phyloP scores from a whole-genome alignment of 768 basidiomycete genomes.

The Agaricus blazei region DNA sequence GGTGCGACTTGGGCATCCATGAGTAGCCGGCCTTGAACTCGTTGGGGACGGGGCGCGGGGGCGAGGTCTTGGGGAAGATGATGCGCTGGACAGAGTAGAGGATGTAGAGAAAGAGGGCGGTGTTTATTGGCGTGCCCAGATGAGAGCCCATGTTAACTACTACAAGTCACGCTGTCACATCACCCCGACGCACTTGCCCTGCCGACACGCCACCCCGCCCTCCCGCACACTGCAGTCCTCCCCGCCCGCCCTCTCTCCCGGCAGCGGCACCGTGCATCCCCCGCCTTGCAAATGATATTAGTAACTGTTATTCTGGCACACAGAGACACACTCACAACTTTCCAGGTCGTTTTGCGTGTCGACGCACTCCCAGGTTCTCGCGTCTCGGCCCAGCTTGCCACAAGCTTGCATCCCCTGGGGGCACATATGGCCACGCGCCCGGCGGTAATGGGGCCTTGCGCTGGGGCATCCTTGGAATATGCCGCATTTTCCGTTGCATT shows the following conservation, averaged over 20 bases:
- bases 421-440: conserved; percentile 28
- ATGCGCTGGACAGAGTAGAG: conserved; percentile 73
- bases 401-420: conserved; percentile 35
- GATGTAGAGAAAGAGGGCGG: conserved; percentile 72
- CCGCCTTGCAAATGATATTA: conserved; percentile 30
- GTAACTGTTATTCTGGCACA: neutral
- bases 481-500: conserved; percentile 49
- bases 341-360: conserved; percentile 42
- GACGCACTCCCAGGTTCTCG: conserved; percentile 44
- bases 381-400: conserved; percentile 32
- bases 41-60: conserved; percentile 37
- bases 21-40: conserved; percentile 85
- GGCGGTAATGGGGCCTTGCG: conserved; percentile 20
- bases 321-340: conserved; percentile 38
- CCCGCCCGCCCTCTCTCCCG: conserved; percentile 26
- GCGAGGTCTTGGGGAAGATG: conserved; percentile 57
- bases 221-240: conserved; percentile 46
- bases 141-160: conserved; percentile 34
- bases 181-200: conserved; percentile 37
- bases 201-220: conserved; percentile 42
- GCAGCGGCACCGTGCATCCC: conserved; percentile 35
- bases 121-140: conserved; percentile 74
- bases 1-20: conserved; percentile 85
- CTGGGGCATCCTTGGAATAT: conserved; percentile 28
- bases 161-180: neutral